Base-by-base conservation (phyloP, 331 rosid genomes). In the Quercus tomentella region DNA sequence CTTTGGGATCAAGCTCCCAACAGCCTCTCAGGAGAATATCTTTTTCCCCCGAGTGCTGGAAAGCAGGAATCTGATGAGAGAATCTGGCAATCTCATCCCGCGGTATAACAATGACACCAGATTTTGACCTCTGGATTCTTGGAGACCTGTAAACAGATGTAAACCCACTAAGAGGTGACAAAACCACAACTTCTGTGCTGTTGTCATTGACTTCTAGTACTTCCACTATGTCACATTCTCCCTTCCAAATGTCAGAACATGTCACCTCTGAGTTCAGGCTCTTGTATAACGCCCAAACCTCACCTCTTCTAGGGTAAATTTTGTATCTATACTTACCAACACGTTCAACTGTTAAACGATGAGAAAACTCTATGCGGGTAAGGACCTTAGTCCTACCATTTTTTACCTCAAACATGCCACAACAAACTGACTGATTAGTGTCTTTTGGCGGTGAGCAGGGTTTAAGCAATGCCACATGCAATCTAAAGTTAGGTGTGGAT, bases 1-100 rank as follows among this genome's bases (percentile, higher is more conserved):
- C 86, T 51, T 76, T 76, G 26, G 87, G 84, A 85, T 90, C 91
- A 18, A 90, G 91, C 89, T 86, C 94, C 94, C 91, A 90, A 82
- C 87, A 86, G 26, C 93, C 96, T 79, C 67, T 85, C 67, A 82
- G 78, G 54, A 73, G 43, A 73, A 56, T 51, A 80, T 77, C 72
- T 15, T 28, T 86, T 74, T 84, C 85, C 74, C 84, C 88, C 1
- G 60, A 76, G 74, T 69, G 91, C 69, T 62, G 84, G 70, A 84
- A 72, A 49, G 92, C 91, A 56, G 86, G 90, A 86, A 89, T 82
- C 86, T 75, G 88, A 82, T 93, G 91, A 49, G 90, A 88, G 76
- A 92, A 92, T 76, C 92, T 85, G 69, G 65, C 75, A 9, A 86
- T 76, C 45, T 84, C 86, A 14, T 68, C 74, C 76, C 61, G 70